phyloP scores from a whole-genome alignment of 78 protist genomes.

The Guillardia theta region DNA sequence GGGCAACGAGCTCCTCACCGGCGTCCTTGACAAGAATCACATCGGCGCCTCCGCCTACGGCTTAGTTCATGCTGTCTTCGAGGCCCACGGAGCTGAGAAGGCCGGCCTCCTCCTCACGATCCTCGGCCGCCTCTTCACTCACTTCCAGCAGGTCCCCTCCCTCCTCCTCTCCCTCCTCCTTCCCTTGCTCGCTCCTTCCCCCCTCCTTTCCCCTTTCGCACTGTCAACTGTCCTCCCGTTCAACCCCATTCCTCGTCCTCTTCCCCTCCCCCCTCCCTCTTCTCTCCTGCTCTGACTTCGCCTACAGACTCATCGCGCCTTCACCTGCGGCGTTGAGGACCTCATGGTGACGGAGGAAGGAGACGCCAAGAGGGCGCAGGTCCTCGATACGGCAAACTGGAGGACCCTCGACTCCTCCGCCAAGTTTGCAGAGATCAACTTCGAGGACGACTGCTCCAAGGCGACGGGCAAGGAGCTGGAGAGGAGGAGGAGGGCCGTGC shows the following conservation, averaged over 20 bases:
- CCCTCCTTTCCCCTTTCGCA: neutral
- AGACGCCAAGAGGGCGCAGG: neutral
- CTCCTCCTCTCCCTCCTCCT: no score
- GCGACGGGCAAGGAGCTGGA: neutral
- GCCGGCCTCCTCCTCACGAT: constrained; percentile 88
- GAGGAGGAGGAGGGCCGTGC: neutral
- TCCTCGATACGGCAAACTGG: neutral
- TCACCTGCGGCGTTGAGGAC: constrained; percentile 95
- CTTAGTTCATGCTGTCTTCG: constrained; percentile 80
- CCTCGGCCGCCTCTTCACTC: constrained; percentile 90
- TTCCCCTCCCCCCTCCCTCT: no score
- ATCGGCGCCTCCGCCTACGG: constrained; percentile 86
- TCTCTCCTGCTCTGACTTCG: no score
- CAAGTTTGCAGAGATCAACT: neutral
- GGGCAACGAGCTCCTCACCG: constrained; percentile 74
- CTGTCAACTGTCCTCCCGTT: neutral
- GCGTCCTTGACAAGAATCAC: constrained; percentile 92
- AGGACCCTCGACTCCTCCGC: neutral
- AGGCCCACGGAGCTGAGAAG: constrained; percentile 86
- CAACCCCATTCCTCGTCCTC: neutral
- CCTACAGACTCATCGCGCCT: constrained; percentile 77
- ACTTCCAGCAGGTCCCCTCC: constrained; percentile 71
- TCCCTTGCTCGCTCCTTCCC: no score
- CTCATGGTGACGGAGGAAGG: constrained; percentile 57
- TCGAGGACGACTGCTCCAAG: neutral